These are phyloP conservation scores for Zarea fungicola DNA, from an alignment of 2,329 filamentous ascomycete species.

Conservation along the genomic window DNA sequence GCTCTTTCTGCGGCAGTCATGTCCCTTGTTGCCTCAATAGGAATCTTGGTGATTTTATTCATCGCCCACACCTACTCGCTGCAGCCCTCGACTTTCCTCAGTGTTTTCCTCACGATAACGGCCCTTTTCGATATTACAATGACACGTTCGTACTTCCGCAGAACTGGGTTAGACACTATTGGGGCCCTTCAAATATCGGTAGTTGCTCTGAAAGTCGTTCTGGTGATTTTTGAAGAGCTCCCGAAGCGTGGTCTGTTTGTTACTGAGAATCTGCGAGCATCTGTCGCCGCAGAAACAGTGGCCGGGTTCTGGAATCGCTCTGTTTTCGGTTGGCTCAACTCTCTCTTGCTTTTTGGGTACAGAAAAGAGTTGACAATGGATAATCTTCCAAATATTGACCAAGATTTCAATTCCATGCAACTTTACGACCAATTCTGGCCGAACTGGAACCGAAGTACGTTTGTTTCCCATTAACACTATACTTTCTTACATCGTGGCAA, in stretches of 20 bases:
- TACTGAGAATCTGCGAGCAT: background rate
- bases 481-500: too few relatives aligned
- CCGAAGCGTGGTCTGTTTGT: conserved; percentile 20
- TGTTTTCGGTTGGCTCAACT: conserved; percentile 6
- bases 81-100: conserved; percentile 28
- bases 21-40: background rate
- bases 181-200: conserved; percentile 22
- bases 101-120: conserved; percentile 26
- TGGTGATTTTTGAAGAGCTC: conserved; percentile 27
- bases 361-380: background rate
- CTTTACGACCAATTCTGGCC: background rate
- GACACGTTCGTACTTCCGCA: conserved; percentile 28
- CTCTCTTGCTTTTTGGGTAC: background rate
- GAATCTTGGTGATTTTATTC: conserved; percentile 22
- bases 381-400: background rate
- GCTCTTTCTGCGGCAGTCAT: background rate
- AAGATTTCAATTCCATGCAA: background rate
- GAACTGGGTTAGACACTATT: conserved; percentile 18
- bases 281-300: background rate
- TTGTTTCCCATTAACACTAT: background rate
- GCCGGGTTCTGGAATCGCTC: conserved; percentile 7
- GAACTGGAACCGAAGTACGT: background rate
- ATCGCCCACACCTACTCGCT: conserved; percentile 27
- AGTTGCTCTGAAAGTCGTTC: conserved; percentile 21
- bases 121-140: conserved; percentile 29